phyloP scores from a whole-genome alignment of 2,329 filamentous ascomycete species.

The Hymenoscyphus occultus region DNA sequence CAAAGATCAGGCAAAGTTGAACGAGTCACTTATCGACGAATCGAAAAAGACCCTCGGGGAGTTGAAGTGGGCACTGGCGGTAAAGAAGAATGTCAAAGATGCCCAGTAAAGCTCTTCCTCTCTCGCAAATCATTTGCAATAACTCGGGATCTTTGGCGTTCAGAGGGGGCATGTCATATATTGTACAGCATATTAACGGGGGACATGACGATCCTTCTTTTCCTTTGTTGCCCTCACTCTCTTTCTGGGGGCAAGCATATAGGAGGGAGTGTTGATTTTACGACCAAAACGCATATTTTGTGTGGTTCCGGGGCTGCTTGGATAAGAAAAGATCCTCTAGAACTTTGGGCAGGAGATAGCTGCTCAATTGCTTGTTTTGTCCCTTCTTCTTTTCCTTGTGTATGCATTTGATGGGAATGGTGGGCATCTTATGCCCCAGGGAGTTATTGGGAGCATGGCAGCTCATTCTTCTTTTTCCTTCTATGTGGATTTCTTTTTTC shows the following conservation, averaged over 20 bases:
- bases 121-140: background rate
- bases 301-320: background rate
- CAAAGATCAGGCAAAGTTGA: conserved; percentile 56
- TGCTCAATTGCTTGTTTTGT: background rate
- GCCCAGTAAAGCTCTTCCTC: background rate
- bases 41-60: conserved; percentile 61
- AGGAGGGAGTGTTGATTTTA: background rate
- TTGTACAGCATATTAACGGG: conserved; percentile 13
- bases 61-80: conserved; percentile 69
- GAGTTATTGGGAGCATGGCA: background rate
- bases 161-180: conserved; percentile 6
- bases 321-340: conserved; percentile 6
- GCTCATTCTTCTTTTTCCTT: background rate
- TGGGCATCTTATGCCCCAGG: background rate
- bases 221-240: background rate
- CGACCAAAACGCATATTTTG: background rate
- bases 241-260: background rate
- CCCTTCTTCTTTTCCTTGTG: background rate
- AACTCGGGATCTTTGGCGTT: conserved; percentile 8
- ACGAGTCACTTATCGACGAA: conserved; percentile 56
- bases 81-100: conserved; percentile 55
- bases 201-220: background rate
- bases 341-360: background rate
- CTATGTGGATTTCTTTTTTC: background rate
- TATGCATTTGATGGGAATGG: background rate